Percentiles rank a stretch among this genome's conserved stretches.
Evolutionary conservation across 106 monocot genomes (phyloP).

Genomic region (Dendrobium huoshanense): DNA sequence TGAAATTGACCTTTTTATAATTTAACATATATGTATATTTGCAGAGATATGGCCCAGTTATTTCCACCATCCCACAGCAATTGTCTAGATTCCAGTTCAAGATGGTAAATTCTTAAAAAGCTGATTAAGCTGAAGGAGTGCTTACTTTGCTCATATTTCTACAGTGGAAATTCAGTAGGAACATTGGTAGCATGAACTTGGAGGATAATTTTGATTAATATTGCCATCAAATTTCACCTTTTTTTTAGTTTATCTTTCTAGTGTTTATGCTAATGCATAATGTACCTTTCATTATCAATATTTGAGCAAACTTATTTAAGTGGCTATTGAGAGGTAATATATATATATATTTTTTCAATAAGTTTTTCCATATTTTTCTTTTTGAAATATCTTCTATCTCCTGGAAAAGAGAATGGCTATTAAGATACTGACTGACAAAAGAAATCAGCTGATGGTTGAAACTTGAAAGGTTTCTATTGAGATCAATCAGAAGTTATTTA

Average conservation of each 20-base stretch:
- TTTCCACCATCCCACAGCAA: constrained; percentile 51
- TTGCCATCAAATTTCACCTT: neutral
- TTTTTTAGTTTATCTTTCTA: neutral
- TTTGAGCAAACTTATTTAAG: too few relatives aligned
- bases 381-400: too few relatives aligned
- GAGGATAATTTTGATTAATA: neutral
- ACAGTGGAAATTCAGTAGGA: neutral
- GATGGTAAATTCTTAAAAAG: constrained; percentile 36
- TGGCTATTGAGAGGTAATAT: too few relatives aligned
- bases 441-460: too few relatives aligned
- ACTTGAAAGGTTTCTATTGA: too few relatives aligned
- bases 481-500: too few relatives aligned
- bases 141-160: neutral
- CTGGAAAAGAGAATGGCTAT: too few relatives aligned
- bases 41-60: constrained; percentile 58
- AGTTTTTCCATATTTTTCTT: too few relatives aligned
- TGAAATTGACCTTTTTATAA: neutral
- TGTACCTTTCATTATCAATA: too few relatives aligned
- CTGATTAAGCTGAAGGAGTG: neutral
- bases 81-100: constrained; percentile 60
- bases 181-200: neutral
- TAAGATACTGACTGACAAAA: too few relatives aligned
- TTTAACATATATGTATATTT: neutral
- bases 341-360: too few relatives aligned
- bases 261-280: too few relatives aligned